Evolutionary conservation across 331 rosid genomes (phyloP).

Genomic region (Quercus lobata): DNA sequence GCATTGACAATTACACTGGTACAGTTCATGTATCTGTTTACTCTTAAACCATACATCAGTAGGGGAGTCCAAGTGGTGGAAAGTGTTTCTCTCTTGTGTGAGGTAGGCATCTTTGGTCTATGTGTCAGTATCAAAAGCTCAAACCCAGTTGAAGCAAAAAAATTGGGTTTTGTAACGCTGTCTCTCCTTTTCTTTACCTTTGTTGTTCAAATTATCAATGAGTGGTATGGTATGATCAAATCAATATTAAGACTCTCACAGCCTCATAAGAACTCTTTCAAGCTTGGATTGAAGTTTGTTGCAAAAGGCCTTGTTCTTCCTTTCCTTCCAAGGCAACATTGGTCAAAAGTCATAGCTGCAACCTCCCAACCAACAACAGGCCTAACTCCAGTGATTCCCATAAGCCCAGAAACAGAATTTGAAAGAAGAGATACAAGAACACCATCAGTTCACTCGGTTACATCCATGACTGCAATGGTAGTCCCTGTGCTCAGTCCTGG

Average conservation of each 20-base stretch:
- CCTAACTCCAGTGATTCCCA: conserved; percentile 28
- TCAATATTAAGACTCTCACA: conserved; percentile 40
- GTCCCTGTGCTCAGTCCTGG: conserved; percentile 60
- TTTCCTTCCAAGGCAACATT: conserved; percentile 49
- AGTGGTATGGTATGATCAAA: conserved; percentile 47
- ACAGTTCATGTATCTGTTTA: conserved; percentile 41
- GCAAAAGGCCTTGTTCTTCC: conserved; percentile 55
- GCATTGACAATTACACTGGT: conserved; percentile 45
- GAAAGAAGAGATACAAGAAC: conserved; percentile 31
- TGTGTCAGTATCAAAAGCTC: conserved; percentile 21
- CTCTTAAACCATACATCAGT: conserved; percentile 51
- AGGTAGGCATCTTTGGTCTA: conserved; percentile 39
- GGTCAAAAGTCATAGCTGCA: conserved; percentile 33
- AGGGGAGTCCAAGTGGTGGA: conserved; percentile 53
- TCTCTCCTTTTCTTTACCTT: conserved; percentile 42
- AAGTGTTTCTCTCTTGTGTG: conserved; percentile 50
- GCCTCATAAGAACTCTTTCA: conserved; percentile 38
- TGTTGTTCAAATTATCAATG: conserved; percentile 45
- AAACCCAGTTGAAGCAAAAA: conserved; percentile 20
- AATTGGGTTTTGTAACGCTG: conserved; percentile 32
- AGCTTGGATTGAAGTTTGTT: conserved; percentile 42
- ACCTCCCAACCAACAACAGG: conserved; percentile 32
- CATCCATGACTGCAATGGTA: conserved; percentile 48
- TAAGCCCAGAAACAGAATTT: conserved; percentile 27
- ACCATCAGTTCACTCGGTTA: conserved; percentile 29